Evolutionary conservation across 2,329 filamentous ascomycete genomes (phyloP).

Genomic region (Aspergillus sp.): DNA sequence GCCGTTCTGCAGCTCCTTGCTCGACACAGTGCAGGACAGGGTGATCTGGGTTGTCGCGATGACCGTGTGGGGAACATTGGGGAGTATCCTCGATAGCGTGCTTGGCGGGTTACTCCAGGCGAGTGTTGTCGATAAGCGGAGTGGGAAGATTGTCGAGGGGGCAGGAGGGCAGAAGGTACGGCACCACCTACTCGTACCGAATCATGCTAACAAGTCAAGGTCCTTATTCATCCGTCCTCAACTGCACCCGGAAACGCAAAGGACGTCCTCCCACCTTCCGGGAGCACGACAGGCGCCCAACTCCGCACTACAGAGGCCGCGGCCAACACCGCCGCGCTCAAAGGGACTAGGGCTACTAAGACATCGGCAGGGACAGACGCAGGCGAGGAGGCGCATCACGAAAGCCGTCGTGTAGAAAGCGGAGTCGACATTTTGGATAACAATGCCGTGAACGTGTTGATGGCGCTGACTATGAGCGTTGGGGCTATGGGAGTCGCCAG

Average conservation of each 20-base stretch:
- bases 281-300: slow-evolving; percentile 21
- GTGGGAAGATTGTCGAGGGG: slow-evolving; percentile 86
- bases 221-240: slow-evolving; percentile 26
- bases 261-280: slow-evolving; percentile 3
- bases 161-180: slow-evolving; percentile 65
- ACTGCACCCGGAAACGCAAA: slow-evolving; percentile 21
- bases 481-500: slow-evolving; percentile 65
- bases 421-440: slow-evolving; percentile 81
- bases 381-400: slow-evolving; percentile 40
- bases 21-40: slow-evolving; percentile 48
- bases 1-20: slow-evolving; percentile 59
- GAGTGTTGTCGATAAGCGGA: slow-evolving; percentile 79
- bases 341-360: slow-evolving; percentile 18
- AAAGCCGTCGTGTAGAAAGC: slow-evolving; percentile 65
- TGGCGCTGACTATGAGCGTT: slow-evolving; percentile 80
- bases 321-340: slow-evolving; percentile 30
- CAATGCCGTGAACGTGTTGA: slow-evolving; percentile 91
- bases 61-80: slow-evolving; percentile 71
- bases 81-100: slow-evolving; percentile 83
- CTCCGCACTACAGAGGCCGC: slow-evolving; percentile 29
- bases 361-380: slow-evolving; percentile 16
- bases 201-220: not conserved
- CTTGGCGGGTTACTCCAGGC: slow-evolving; percentile 83
- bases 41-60: slow-evolving; percentile 53
- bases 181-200: not conserved